These are phyloP conservation scores for Penicillium sp. DNA, from an alignment of 2,329 filamentous ascomycete genomes.

Conservation along the genomic window DNA sequence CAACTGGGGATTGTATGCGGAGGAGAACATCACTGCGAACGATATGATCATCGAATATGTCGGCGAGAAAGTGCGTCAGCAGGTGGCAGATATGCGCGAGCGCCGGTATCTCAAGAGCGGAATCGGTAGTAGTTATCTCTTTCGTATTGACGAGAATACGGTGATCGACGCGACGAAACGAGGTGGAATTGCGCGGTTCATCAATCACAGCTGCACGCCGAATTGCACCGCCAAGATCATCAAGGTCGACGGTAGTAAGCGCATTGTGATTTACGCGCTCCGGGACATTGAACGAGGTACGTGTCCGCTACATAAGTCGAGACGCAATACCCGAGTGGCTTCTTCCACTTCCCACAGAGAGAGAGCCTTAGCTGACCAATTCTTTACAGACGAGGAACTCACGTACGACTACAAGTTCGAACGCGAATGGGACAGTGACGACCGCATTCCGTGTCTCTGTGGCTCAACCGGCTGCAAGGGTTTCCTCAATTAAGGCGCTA, in stretches of 20 bases:
- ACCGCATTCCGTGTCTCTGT: slow-evolving; percentile 96
- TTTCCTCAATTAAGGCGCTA: slow-evolving; percentile 80
- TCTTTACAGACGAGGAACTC: slow-evolving; percentile 81
- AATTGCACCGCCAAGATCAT: slow-evolving; percentile 99
- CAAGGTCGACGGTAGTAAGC: slow-evolving; percentile 95
- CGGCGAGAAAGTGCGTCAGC: slow-evolving; percentile 93
- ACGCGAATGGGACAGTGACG: slow-evolving; percentile 89
- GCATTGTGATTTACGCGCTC: slow-evolving; percentile 97
- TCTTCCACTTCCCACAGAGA: not conserved
- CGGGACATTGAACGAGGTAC: slow-evolving; percentile 93
- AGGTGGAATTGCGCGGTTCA: slow-evolving; percentile 95
- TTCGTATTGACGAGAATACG: slow-evolving; percentile 96
- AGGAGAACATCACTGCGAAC: slow-evolving; percentile 94
- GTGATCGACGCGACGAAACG: slow-evolving; percentile 98
- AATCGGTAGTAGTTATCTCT: slow-evolving; percentile 95
- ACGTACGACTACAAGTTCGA: slow-evolving; percentile 99
- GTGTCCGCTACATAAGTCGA: slow-evolving; percentile 41
- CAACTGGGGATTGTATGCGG: slow-evolving; percentile 97
- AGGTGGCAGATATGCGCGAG: slow-evolving; percentile 95
- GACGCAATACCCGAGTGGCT: not conserved
- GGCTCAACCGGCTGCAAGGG: slow-evolving; percentile 96
- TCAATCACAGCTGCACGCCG: slow-evolving; percentile 96
- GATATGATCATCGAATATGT: slow-evolving; percentile 99
- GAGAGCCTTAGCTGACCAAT: not conserved
- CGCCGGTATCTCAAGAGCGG: slow-evolving; percentile 91